Conservation (phyloP, 2,329 filamentous ascomycete species). For the Dothistroma pini region DNA sequence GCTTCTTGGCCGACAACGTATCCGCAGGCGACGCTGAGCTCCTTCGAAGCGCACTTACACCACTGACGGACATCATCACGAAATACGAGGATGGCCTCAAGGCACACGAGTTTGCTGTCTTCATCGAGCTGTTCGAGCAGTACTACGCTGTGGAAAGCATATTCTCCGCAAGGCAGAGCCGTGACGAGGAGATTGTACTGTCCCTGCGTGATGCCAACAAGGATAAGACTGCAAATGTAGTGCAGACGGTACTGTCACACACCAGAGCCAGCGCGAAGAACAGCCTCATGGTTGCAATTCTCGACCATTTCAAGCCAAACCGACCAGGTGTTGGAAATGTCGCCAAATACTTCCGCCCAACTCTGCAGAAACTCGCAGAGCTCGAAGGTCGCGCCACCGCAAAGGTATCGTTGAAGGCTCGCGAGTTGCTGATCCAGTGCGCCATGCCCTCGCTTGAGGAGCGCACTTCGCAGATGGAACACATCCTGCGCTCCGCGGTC, state of each 20-base stretch:
- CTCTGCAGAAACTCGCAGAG: slow-evolving; percentile 82
- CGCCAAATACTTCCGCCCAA: slow-evolving; percentile 77
- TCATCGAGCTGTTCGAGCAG: slow-evolving; percentile 71
- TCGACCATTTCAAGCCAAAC: slow-evolving; percentile 93
- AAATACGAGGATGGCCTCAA: slow-evolving; percentile 86
- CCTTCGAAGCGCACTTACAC: slow-evolving; percentile 68
- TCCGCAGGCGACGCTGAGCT: slow-evolving; percentile 67
- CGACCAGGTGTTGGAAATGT: slow-evolving; percentile 86
- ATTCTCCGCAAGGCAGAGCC: slow-evolving; percentile 77
- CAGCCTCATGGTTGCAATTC: slow-evolving; percentile 82
- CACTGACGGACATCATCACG: slow-evolving; percentile 72
- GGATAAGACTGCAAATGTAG: slow-evolving; percentile 79
- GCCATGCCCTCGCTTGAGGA: slow-evolving; percentile 95
- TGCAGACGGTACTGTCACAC: slow-evolving; percentile 89
- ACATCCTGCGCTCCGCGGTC: slow-evolving; percentile 92
- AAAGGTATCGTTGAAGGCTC: slow-evolving; percentile 95
- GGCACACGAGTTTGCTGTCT: slow-evolving; percentile 79
- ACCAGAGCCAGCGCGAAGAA: slow-evolving; percentile 91
- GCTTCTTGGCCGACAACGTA: slow-evolving; percentile 79
- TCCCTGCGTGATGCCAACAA: slow-evolving; percentile 95
- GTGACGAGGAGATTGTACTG: slow-evolving; percentile 91
- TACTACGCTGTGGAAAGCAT: slow-evolving; percentile 82
- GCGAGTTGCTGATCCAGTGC: slow-evolving; percentile 96
- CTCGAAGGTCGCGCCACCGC: slow-evolving; percentile 81
- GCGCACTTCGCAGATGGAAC: slow-evolving; percentile 94